Percentiles rank a stretch among this genome's conserved stretches.
phyloP scores from a whole-genome alignment of 176 grass and related monocot species.

The Avena sativa region DNA sequence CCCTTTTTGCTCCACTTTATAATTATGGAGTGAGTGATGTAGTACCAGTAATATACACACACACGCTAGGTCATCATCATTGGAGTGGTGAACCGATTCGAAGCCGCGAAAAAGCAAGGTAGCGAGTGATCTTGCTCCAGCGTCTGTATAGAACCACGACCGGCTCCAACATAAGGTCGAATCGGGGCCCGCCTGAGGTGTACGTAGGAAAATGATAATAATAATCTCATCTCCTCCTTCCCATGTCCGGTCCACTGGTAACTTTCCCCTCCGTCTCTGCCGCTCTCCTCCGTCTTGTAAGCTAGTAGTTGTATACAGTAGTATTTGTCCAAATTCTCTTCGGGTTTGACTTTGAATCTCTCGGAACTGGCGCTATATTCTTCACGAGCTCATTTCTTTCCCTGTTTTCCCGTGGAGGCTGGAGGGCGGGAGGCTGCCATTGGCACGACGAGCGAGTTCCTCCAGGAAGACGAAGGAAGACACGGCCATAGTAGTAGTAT shows the following conservation, averaged over 20 bases:
- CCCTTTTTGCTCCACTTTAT: background rate
- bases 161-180: conserved; percentile 1
- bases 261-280: background rate
- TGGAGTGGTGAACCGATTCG: conserved; percentile 28
- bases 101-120: background rate
- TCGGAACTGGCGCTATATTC: background rate
- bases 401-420: background rate
- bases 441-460: too few relatives aligned
- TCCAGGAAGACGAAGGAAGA: too few relatives aligned
- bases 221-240: background rate
- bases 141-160: background rate
- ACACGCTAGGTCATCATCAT: background rate
- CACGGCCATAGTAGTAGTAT: too few relatives aligned
- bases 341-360: background rate
- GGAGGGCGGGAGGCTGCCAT: too few relatives aligned
- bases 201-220: background rate
- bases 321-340: background rate
- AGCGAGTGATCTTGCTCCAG: background rate
- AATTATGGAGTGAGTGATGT: background rate
- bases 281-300: background rate
- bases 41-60: background rate
- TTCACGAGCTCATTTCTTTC: background rate
- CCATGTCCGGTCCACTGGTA: background rate
- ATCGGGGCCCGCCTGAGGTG: background rate
- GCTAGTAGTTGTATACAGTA: background rate